Percentiles rank a stretch among this genome's conserved stretches.
These are phyloP conservation scores for Saccharomycopsis malanga DNA, from an alignment of 805 yeast genomes.

Conservation along the genomic window DNA sequence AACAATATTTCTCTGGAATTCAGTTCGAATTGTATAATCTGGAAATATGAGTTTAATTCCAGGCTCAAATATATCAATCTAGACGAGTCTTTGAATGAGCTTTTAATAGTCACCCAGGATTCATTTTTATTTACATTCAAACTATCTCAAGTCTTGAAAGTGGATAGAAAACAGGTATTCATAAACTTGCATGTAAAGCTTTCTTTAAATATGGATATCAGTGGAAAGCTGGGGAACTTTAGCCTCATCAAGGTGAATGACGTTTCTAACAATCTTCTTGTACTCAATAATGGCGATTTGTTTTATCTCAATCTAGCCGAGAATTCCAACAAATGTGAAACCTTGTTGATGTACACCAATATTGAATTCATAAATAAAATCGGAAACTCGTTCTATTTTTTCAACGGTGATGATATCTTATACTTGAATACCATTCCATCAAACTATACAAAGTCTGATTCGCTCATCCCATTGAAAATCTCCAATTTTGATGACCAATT, in stretches of 20 bases:
- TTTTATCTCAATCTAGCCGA: slow-evolving; percentile 21
- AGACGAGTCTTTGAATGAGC: slow-evolving; percentile 20
- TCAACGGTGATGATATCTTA: slow-evolving; percentile 34
- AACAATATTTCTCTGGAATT: slow-evolving; percentile 13
- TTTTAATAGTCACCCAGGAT: slow-evolving; percentile 23
- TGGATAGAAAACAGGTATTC: slow-evolving; percentile 18
- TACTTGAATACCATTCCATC: slow-evolving; percentile 11
- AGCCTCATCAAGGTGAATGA: slow-evolving; percentile 13
- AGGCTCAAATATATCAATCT: slow-evolving; percentile 23
- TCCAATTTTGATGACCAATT: slow-evolving; percentile 26
- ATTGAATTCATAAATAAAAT: slow-evolving; percentile 25
- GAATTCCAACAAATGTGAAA: slow-evolving; percentile 11
- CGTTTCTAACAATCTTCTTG: slow-evolving; percentile 23
- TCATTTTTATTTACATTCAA: slow-evolving; percentile 25
- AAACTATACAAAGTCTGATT: neutral
- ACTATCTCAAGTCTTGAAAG: slow-evolving; percentile 17
- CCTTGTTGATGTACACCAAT: slow-evolving; percentile 16
- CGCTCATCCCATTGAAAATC: slow-evolving; percentile 21
- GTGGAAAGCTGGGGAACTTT: slow-evolving; percentile 20
- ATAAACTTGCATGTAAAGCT: slow-evolving; percentile 16
- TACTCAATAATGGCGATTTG: slow-evolving; percentile 26
- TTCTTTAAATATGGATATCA: slow-evolving; percentile 12
- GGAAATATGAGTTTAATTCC: slow-evolving; percentile 27
- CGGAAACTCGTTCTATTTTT: slow-evolving; percentile 29
- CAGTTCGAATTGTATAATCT: slow-evolving; percentile 25